These are phyloP conservation scores for Lablab purpureus DNA, from an alignment of 306 rosid species.

Conservation along the genomic window DNA sequence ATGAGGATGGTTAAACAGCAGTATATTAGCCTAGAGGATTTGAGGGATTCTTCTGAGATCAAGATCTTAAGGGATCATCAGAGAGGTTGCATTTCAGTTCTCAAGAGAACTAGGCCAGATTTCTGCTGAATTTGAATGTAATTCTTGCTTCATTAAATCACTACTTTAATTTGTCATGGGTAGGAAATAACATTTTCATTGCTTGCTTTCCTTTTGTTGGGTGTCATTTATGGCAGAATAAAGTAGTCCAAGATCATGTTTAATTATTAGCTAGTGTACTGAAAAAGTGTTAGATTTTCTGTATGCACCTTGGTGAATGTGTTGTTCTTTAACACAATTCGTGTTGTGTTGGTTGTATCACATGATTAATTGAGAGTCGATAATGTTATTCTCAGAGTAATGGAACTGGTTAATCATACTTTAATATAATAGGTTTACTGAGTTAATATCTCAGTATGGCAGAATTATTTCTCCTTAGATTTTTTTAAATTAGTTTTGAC, in stretches of 20 bases:
- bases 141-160: neutral
- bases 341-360: conserved; percentile 21
- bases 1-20: conserved; percentile 97
- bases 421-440: neutral
- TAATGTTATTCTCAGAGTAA: neutral
- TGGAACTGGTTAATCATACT: neutral
- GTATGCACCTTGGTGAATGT: neutral
- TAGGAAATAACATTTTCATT: conserved; percentile 18
- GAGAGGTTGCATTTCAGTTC: conserved; percentile 80
- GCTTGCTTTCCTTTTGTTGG: conserved; percentile 31
- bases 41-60: conserved; percentile 84
- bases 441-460: neutral
- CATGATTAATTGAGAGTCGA: neutral
- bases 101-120: conserved; percentile 81
- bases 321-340: neutral
- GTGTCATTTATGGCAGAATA: conserved; percentile 36
- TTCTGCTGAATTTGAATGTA: conserved; percentile 63
- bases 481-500: too few species aligned
- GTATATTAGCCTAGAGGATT: conserved; percentile 88
- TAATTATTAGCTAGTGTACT: neutral
- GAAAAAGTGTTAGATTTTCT: conserved; percentile 16
- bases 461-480: neutral
- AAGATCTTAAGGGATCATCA: conserved; percentile 93
- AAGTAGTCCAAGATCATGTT: conserved; percentile 31
- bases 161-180: conserved; percentile 5